Base-by-base conservation (phyloP, 148 eudicot species). In the Persicaria tinctoria region DNA sequence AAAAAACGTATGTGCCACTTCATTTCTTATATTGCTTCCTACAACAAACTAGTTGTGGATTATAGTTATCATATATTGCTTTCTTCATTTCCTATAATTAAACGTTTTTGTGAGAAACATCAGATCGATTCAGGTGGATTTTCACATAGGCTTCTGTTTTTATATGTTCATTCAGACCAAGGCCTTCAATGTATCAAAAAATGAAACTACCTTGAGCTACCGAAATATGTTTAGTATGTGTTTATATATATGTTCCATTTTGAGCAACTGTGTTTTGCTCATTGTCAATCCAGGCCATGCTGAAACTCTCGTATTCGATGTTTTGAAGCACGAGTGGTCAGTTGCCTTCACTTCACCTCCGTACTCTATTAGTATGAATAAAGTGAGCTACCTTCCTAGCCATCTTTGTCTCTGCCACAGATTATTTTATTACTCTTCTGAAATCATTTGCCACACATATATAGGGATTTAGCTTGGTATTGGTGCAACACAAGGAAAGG, bases 401-500 rank as follows among this genome's bases (percentile, higher is more conserved):
- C 38, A 32, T 32, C 38, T 32, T 32, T 32, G 38, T 32, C 38
- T 2, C 38, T 32, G 38, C 38, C 38, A 32, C 2, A 0, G 38
- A 20, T 20, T 32, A 32, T 1, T 32, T 32, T 32, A 32, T 56
- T 18, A 59, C 38, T 59, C 11, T 59, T 59, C 41, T 60, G 66
- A 20, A 20, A 23, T 23, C 66, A 60, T 60, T 60, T 60, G 27
- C 27, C 41, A 20, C 44, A 8, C 66, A 60, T 77, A 51, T 72
- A 53, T 86, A 93, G 98, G 98, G 97, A 72, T 91, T 93, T 70
- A 91, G 95, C 78, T 89, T 93, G 46, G 98, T 87, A 60, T 86
- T 93, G 59, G 86, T 91, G 84, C 95, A 85, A 54, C 87, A 91
- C 80, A 90, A 90, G 79, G 98, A 89, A 74, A 85, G 89, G 75